A percentile compares a stretch with the other conserved stretches of the same genome.
phyloP scores from a whole-genome alignment of 495 filamentous ascomycete genomes.

The Penicillium malachiteum region DNA sequence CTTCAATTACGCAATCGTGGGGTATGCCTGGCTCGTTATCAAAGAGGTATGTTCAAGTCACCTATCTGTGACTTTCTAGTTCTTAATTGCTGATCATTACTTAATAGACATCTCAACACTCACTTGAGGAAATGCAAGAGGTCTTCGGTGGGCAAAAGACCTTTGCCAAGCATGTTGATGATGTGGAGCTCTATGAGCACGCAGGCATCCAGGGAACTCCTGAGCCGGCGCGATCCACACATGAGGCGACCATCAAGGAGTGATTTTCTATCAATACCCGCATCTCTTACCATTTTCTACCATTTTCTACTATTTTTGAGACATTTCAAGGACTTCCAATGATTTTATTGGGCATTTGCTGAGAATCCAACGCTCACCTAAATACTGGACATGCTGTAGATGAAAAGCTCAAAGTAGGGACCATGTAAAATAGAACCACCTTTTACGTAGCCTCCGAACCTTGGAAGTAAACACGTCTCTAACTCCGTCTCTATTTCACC shows the following conservation, averaged over 20 bases:
- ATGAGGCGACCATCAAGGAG: background rate
- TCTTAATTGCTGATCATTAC: background rate
- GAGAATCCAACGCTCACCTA: too few species aligned
- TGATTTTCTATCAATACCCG: background rate
- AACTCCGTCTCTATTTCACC: background rate
- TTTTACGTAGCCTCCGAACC: too few species aligned
- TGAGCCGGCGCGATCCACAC: background rate
- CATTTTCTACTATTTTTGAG: too few species aligned
- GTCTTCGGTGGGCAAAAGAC: conserved; percentile 27
- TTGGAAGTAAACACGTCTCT: too few species aligned
- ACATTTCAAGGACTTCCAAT: too few species aligned
- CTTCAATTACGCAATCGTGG: conserved; percentile 47
- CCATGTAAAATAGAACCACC: too few species aligned
- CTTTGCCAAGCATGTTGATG: conserved; percentile 13
- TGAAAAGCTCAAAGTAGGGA: too few species aligned
- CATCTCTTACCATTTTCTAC: too few species aligned
- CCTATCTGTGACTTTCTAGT: background rate
- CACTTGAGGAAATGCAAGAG: conserved; percentile 39
- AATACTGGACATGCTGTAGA: too few species aligned
- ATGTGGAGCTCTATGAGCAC: conserved; percentile 6
- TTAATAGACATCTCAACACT: conserved; percentile 29
- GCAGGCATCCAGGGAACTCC: background rate
- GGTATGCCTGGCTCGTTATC: conserved; percentile 48
- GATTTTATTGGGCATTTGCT: too few species aligned
- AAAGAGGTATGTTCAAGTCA: conserved; percentile 36